phyloP scores from a whole-genome alignment of 345 rosid genomes.

The Gossypium herbaceum region DNA sequence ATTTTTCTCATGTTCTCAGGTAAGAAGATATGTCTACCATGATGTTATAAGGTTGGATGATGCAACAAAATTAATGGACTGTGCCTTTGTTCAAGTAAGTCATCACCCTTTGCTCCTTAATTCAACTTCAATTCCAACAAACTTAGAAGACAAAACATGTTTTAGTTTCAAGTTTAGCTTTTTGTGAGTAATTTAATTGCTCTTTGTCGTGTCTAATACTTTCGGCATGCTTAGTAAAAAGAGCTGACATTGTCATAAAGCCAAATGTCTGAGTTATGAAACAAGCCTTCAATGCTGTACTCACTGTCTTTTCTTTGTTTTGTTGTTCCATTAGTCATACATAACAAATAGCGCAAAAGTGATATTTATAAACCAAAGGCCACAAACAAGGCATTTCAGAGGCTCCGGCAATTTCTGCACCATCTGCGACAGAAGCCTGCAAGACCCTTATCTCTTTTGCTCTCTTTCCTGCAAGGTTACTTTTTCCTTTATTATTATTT shows the following conservation, averaged over 20 bases:
- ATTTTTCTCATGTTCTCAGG: slow-evolving; percentile 33
- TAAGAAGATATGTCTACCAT: slow-evolving; percentile 80
- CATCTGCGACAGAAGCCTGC: slow-evolving; percentile 70
- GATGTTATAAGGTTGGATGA: slow-evolving; percentile 75
- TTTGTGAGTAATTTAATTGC: background rate
- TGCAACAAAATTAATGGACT: slow-evolving; percentile 66
- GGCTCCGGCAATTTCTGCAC: slow-evolving; percentile 61
- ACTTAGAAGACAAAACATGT: background rate
- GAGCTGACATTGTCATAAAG: background rate
- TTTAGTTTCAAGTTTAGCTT: background rate
- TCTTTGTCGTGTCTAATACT: background rate
- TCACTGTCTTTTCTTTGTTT: background rate
- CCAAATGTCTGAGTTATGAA: background rate
- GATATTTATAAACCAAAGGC: slow-evolving; percentile 75
- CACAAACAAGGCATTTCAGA: slow-evolving; percentile 58
- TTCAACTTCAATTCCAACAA: background rate
- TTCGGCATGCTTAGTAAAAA: background rate
- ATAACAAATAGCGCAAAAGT: slow-evolving; percentile 79
- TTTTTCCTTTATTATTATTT: background rate
- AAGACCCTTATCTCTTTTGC: slow-evolving; percentile 66
- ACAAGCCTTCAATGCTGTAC: too few relatives aligned
- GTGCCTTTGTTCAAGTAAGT: slow-evolving; percentile 72
- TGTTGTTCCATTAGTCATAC: slow-evolving; percentile 48
- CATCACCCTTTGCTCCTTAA: background rate
- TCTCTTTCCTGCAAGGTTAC: slow-evolving; percentile 88